Percentiles rank a stretch among this genome's conserved stretches.
phyloP scores from a whole-genome alignment of 2,329 filamentous ascomycete species.

The Botrytis deweyae region DNA sequence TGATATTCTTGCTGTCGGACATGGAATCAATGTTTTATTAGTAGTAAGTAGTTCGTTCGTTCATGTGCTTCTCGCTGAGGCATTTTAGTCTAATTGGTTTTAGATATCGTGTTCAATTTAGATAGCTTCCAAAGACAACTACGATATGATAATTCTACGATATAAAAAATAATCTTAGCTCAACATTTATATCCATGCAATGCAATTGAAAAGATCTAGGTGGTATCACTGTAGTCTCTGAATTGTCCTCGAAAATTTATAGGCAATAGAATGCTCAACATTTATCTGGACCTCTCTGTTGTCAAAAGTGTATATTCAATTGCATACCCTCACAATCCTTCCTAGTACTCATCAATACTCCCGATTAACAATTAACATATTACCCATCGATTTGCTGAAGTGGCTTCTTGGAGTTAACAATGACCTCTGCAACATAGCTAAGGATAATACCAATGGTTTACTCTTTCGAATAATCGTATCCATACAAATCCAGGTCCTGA shows the following conservation, averaged over 20 bases:
- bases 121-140: not conserved
- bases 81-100: not conserved
- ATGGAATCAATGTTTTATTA: not conserved
- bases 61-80: not conserved
- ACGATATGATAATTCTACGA: not conserved
- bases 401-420: not conserved
- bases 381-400: not conserved
- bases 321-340: not conserved
- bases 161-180: not conserved
- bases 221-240: not conserved
- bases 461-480: not conserved
- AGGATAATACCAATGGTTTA: not conserved
- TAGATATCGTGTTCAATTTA: not conserved
- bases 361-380: not conserved
- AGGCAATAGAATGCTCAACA: not conserved
- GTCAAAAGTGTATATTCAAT: not conserved
- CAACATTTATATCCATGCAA: not conserved
- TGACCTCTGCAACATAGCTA: not conserved
- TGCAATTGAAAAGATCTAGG: not conserved
- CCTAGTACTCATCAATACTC: not conserved
- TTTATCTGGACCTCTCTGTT: not conserved
- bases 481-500: not conserved
- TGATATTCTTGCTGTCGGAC: not conserved
- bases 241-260: not conserved
- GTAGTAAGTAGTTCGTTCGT: too few relatives aligned